These are phyloP conservation scores for Clitopilus hobsonii DNA, from an alignment of 768 basidiomycete species.

Conservation along the genomic window DNA sequence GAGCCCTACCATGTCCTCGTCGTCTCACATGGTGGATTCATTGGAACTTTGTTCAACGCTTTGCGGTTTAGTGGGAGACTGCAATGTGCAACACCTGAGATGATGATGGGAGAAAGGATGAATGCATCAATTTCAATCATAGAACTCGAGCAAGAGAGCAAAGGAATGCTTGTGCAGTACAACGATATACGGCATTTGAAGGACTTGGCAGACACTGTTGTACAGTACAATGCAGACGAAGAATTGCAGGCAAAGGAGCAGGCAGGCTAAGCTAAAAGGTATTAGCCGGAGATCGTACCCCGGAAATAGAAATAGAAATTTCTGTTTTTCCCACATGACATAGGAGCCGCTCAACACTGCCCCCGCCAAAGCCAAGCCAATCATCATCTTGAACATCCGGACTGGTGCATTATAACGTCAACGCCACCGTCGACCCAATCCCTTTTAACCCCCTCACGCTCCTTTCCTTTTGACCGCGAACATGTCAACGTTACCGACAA, in stretches of 20 bases:
- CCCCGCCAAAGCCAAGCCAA: background rate
- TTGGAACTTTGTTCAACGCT: slow-evolving; percentile 47
- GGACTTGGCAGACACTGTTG: slow-evolving; percentile 17
- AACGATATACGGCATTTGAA: slow-evolving; percentile 53
- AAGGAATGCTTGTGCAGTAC: slow-evolving; percentile 43
- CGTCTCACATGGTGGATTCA: slow-evolving; percentile 65
- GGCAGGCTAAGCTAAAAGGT: background rate
- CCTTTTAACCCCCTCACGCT: background rate
- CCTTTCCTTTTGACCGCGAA: background rate
- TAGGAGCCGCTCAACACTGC: background rate
- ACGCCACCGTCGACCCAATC: background rate
- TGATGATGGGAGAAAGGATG: slow-evolving; percentile 30
- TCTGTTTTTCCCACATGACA: background rate
- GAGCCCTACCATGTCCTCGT: slow-evolving; percentile 45
- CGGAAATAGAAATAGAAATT: slow-evolving; percentile 3
- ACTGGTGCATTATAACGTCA: slow-evolving; percentile 1
- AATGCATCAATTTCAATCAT: slow-evolving; percentile 60
- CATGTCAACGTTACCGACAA: slow-evolving; percentile 29
- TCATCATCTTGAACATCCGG: background rate
- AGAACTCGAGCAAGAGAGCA: slow-evolving; percentile 38
- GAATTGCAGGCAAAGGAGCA: slow-evolving; percentile 10
- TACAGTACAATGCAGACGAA: slow-evolving; percentile 52
- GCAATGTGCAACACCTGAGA: slow-evolving; percentile 25
- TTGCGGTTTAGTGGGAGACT: slow-evolving; percentile 39
- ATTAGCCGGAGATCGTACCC: background rate